Evolutionary conservation across 169 alveolate genomes (phyloP).

Genomic region (Plasmodium inui): DNA sequence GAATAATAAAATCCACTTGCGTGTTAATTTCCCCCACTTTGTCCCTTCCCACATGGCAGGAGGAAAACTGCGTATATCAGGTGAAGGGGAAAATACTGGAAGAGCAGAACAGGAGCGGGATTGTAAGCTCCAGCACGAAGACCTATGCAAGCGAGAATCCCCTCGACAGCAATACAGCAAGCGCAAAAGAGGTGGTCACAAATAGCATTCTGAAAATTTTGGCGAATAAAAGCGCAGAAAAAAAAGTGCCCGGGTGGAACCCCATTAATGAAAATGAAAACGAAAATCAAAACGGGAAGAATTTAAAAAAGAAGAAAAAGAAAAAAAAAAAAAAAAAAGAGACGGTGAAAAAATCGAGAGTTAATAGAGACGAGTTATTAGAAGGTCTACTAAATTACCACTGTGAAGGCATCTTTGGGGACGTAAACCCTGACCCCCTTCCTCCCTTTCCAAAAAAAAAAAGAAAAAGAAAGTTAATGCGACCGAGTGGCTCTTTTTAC

Average conservation of each 20-base stretch:
- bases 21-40: background rate
- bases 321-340: slow-evolving; percentile 9
- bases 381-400: background rate
- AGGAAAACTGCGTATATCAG: slow-evolving; percentile 57
- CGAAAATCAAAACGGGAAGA: slow-evolving; percentile 2
- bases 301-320: slow-evolving; percentile 49
- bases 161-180: background rate
- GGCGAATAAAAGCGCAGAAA: slow-evolving; percentile 18
- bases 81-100: slow-evolving; percentile 63
- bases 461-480: background rate
- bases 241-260: slow-evolving; percentile 71
- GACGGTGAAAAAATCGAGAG: background rate
- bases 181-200: background rate
- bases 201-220: background rate
- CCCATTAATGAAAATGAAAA: slow-evolving; percentile 41
- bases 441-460: background rate
- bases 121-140: slow-evolving; percentile 3
- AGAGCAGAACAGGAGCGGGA: slow-evolving; percentile 15
- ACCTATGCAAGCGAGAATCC: background rate
- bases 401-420: background rate
- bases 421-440: background rate
- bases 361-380: background rate
- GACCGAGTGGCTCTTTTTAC: background rate
- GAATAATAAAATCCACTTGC: background rate
- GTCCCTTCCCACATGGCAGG: slow-evolving; percentile 2